phyloP scores from a whole-genome alignment of 352 stramenopile species.

The Pythium brassicae region DNA sequence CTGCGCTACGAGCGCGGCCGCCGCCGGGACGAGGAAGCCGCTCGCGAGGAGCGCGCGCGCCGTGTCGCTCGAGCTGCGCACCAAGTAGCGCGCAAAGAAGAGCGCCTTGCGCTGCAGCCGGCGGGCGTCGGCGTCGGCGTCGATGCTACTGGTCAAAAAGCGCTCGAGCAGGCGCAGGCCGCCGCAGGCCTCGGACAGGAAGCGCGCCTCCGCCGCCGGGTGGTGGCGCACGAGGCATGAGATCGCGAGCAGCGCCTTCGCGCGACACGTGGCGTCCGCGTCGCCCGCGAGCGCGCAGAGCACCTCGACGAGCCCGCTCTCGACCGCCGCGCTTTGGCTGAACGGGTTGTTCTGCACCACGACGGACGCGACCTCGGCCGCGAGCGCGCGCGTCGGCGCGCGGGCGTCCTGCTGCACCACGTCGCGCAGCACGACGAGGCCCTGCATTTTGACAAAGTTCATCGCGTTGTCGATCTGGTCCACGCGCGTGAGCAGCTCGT shows the following conservation, averaged over 20 bases:
- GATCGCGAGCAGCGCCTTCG: constrained; percentile 78
- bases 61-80: constrained; percentile 51
- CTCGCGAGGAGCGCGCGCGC: constrained; percentile 39
- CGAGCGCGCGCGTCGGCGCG: constrained; percentile 50
- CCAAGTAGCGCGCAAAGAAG: constrained; percentile 81
- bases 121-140: constrained; percentile 41
- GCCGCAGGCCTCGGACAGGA: constrained; percentile 51
- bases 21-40: constrained; percentile 44
- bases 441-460: constrained; percentile 86
- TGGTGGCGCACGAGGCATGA: constrained; percentile 81
- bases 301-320: constrained; percentile 57
- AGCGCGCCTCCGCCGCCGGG: constrained; percentile 48
- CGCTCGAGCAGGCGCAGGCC: constrained; percentile 49
- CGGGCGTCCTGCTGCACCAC: constrained; percentile 57
- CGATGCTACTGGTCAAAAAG: too few species aligned
- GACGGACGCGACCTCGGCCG: constrained; percentile 74
- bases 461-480: constrained; percentile 88
- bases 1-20: constrained; percentile 42
- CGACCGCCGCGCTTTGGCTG: constrained; percentile 68
- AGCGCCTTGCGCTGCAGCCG: constrained; percentile 78
- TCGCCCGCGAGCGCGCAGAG: constrained; percentile 53
- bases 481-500: constrained; percentile 81
- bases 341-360: constrained; percentile 87
- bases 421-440: constrained; percentile 47
- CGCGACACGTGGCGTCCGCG: constrained; percentile 55